Evolutionary conservation across 2,329 filamentous ascomycete genomes (phyloP), one percentile per base, ranked within the genome.

Genomic region (Escovopsis sp.): DNA sequence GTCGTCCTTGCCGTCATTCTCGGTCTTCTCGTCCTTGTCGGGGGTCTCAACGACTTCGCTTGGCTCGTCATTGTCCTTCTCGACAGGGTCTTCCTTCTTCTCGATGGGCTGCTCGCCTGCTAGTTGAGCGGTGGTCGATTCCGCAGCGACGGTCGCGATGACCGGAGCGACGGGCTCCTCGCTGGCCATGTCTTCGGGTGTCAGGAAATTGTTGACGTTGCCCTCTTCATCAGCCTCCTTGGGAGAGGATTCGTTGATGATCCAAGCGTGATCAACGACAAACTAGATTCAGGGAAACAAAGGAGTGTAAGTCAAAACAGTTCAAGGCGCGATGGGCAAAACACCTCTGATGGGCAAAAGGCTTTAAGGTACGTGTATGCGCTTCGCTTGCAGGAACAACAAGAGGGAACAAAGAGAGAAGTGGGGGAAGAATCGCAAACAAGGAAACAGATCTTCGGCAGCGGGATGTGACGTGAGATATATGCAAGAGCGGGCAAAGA

Each of bases 141-240:
- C 69, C 44, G 85, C 81, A 33, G 76, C 73, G 45, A 76, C 80
- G 40, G 78, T 80, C 51, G 78, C 84, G 59, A 82, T 73, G 46
- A 73, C 63, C 45, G 71, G 65, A 37, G 68, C 65, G 44, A 69
- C 57, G 41, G 67, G 64, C 39, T 57, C 55, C 50, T 66, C 60
- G 51, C 60, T 61, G 47, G 61, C 52, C 42, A 94, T 82, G 57
- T 85, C 73, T 48, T 86, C 75, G 45, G 82, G 77, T 35, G 75
- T 74, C 44, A 98, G 74, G 49, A 95, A 78, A 76, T 96, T 96
- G 73, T 96, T 96, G 55, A 87, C 70, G 72, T 89, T 94, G 55
- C 84, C 82, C 55, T 79, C 71, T 50, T 75, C 73, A 69, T 95
- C 89, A 56, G 77, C 76, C 66, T 95, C 88, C 64, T 82, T 80